These are phyloP conservation scores for Fusarium tanahbumbuense DNA, from an alignment of 2,329 filamentous ascomycete species.

Conservation along the genomic window DNA sequence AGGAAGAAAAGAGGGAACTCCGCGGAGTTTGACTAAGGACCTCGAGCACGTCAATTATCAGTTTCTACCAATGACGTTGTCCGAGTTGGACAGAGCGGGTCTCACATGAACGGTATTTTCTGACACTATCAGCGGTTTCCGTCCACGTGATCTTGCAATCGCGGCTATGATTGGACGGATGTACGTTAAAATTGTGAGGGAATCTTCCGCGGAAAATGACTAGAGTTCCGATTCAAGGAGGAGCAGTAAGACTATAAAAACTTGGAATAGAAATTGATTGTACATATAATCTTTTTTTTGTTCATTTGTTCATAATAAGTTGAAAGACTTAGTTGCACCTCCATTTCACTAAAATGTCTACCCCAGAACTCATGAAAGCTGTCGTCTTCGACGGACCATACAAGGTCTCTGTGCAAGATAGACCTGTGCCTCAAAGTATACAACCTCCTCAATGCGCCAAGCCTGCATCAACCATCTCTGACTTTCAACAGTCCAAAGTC, in stretches of 20 bases:
- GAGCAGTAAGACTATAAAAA: neutral
- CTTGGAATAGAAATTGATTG: fast-evolving
- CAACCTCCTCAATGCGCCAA: fast-evolving
- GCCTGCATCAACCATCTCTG: neutral
- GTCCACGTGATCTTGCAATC: neutral
- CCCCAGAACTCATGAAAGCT: slow-evolving; percentile 77
- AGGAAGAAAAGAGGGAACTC: neutral
- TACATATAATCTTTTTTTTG: too few relatives aligned
- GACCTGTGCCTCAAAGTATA: slow-evolving; percentile 75
- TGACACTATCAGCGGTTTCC: neutral
- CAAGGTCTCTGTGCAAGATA: slow-evolving; percentile 80
- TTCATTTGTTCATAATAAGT: too few relatives aligned
- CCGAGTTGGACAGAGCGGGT: fast-evolving
- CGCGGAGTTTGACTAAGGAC: neutral
- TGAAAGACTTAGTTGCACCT: fast-evolving
- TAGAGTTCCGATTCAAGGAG: neutral
- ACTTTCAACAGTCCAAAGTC: slow-evolving; percentile 65
- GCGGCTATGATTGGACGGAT: neutral
- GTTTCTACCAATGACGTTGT: neutral
- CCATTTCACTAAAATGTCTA: slow-evolving; percentile 41
- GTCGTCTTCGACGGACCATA: slow-evolving; percentile 87
- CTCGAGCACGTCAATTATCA: neutral
- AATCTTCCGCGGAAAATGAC: neutral
- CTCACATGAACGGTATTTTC: neutral
- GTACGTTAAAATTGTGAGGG: neutral